phyloP scores from a whole-genome alignment of 1,284 basidiomycete genomes.

The Ustilago shanxiensis region DNA sequence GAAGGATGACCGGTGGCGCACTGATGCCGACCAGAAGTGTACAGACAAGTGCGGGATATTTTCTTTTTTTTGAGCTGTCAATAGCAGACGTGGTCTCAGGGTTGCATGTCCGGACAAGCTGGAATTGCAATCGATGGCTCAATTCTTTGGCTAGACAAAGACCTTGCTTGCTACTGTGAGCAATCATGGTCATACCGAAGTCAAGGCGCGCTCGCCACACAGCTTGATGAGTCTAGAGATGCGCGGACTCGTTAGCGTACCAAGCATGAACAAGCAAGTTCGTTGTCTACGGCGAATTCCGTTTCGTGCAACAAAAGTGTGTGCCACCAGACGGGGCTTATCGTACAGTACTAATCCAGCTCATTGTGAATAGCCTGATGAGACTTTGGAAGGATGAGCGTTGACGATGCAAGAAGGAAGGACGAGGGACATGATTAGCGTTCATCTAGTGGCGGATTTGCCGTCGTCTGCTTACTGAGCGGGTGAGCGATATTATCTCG shows the following conservation, averaged over 20 bases:
- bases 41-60: conserved; percentile 10
- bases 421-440: not conserved
- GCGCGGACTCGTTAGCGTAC: too few species aligned
- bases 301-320: not conserved
- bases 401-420: not conserved
- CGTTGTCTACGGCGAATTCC: not conserved
- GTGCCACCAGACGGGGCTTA: not conserved
- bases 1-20: conserved; percentile 2
- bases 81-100: conserved; percentile 22
- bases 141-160: not conserved
- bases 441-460: not conserved
- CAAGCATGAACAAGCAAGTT: not conserved
- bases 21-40: conserved; percentile 5
- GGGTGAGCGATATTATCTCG: conserved; percentile 1
- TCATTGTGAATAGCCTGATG: too few species aligned
- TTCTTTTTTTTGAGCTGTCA: not conserved
- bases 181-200: too few species aligned
- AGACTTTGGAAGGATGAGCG: not conserved
- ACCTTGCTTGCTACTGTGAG: too few species aligned
- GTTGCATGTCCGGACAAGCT: not conserved
- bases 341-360: too few species aligned
- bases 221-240: too few species aligned
- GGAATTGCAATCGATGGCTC: not conserved
- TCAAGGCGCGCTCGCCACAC: too few species aligned
- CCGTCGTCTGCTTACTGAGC: not conserved